Evolutionary conservation across 2,329 filamentous ascomycete species (phyloP).

Genomic region (Beauveria scarabaeidicola): DNA sequence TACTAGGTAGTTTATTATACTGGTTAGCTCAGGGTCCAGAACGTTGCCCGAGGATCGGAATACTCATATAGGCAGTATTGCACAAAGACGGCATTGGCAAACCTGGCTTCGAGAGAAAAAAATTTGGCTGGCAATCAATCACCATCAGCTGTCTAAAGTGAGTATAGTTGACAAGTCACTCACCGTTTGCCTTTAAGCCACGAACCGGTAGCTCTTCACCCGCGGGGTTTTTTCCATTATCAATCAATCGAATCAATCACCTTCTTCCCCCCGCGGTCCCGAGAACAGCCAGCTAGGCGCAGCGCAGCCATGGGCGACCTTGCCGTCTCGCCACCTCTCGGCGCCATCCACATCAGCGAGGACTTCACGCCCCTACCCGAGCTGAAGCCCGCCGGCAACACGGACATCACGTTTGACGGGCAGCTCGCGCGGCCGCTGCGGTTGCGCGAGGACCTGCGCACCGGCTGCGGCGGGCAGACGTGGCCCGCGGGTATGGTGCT

Average conservation of each 20-base stretch:
- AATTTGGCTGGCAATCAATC: background rate
- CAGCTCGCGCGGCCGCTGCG: conserved; percentile 61
- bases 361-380: conserved; percentile 51
- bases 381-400: conserved; percentile 47
- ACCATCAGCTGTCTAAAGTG: background rate
- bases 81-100: conserved; percentile 8
- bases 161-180: background rate
- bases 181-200: background rate
- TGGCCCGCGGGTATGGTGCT: conserved; percentile 93
- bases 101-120: background rate
- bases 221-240: background rate
- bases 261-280: background rate
- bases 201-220: background rate
- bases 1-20: too few species aligned
- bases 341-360: conserved; percentile 42
- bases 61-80: conserved; percentile 11
- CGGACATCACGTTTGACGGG: conserved; percentile 58
- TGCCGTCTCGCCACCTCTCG: conserved; percentile 34
- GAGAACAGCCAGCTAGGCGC: background rate
- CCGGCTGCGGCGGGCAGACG: conserved; percentile 85
- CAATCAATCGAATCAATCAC: background rate
- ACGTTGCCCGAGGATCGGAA: conserved; percentile 8
- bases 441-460: conserved; percentile 75
- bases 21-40: conserved; percentile 9
- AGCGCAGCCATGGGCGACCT: background rate